Evolutionary conservation across 2,329 filamentous ascomycete genomes (phyloP).

Genomic region (Thermomyces lanuginosus): DNA sequence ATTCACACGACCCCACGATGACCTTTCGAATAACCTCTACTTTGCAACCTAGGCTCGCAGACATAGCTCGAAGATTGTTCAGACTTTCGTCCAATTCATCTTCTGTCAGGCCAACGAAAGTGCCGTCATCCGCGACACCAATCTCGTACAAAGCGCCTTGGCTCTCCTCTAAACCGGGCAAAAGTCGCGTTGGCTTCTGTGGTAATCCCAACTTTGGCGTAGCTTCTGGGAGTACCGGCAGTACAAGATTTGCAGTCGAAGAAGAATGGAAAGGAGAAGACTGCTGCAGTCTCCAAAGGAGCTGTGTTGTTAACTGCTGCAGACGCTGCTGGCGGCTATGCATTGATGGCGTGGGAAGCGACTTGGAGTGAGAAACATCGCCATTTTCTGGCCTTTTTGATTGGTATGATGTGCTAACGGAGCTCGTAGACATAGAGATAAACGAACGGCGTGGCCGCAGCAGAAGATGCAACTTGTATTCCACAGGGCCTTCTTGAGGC

Average conservation of each 20-base stretch:
- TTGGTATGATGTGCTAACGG: no score
- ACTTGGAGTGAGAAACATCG: constrained; percentile 34
- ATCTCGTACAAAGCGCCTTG: constrained; percentile 91
- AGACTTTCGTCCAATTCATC: constrained; percentile 90
- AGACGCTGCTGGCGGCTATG: constrained; percentile 69
- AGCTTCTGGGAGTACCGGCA: constrained; percentile 57
- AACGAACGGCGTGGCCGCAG: constrained; percentile 63
- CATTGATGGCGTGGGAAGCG: constrained; percentile 35
- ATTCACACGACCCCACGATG: constrained; percentile 66
- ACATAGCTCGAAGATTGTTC: constrained; percentile 73
- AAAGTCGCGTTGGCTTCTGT: constrained; percentile 37
- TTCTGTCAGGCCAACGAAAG: constrained; percentile 68
- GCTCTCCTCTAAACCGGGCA: constrained; percentile 76
- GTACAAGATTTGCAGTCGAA: constrained; percentile 54
- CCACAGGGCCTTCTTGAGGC: constrained; percentile 82
- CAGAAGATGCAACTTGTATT: constrained; percentile 90
- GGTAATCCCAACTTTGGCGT: constrained; percentile 41
- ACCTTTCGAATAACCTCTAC: constrained; percentile 71
- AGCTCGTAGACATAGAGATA: constrained; percentile 50
- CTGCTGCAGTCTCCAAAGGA: constrained; percentile 88
- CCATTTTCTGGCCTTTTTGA: no score
- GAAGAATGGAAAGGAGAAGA: constrained; percentile 82
- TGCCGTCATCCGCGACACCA: constrained; percentile 86
- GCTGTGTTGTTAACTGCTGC: constrained; percentile 82
- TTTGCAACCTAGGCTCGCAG: constrained; percentile 72